phyloP scores from a whole-genome alignment of 148 eudicot species.

The Euryodendron excelsum region DNA sequence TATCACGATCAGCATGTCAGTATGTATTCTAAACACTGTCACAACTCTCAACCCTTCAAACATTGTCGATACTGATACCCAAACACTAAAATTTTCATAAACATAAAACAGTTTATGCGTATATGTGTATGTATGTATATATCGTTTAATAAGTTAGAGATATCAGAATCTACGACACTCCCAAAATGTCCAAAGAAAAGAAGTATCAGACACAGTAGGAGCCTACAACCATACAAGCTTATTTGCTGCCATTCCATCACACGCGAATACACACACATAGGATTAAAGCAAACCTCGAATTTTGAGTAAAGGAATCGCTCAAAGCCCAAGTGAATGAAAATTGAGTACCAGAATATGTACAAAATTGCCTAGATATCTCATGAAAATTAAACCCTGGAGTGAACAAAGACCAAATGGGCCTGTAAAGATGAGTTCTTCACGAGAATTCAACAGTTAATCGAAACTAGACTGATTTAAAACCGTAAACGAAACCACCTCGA shows the following conservation, averaged over 20 bases:
- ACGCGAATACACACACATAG: no score
- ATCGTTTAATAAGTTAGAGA: background rate
- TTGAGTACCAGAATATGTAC: background rate
- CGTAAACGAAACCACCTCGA: background rate
- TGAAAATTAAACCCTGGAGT: background rate
- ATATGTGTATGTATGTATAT: background rate
- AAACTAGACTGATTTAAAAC: background rate
- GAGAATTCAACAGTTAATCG: background rate
- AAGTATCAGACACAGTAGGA: background rate
- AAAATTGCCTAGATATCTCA: background rate
- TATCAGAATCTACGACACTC: background rate
- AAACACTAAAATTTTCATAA: background rate
- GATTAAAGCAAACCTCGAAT: background rate
- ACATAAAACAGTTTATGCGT: background rate
- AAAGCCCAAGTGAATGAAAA: background rate
- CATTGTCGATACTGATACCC: background rate
- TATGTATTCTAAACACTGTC: background rate
- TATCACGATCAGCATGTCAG: background rate
- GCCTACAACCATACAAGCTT: background rate
- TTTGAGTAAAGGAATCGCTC: background rate
- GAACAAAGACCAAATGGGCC: background rate
- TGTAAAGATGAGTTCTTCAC: background rate
- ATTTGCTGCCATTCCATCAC: background rate
- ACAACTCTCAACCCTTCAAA: background rate
- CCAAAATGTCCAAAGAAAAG: background rate